phyloP scores from a whole-genome alignment of 306 rosid species.

The Pachyrhizus erosus region DNA sequence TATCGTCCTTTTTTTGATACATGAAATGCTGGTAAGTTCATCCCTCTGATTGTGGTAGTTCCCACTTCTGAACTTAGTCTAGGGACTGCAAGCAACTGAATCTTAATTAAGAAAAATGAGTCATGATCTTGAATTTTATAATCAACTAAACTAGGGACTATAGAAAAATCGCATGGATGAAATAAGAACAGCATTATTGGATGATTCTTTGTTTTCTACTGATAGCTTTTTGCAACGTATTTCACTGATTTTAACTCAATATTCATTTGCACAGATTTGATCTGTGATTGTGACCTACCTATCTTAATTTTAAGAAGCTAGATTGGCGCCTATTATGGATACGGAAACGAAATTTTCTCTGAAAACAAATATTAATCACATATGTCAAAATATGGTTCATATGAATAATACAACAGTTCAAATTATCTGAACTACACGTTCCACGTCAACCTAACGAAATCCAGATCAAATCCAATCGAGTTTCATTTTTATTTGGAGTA shows the following conservation, averaged over 20 bases:
- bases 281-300: background rate
- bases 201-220: slow-evolving; percentile 78
- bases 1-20: too few species aligned
- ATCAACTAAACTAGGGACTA: slow-evolving; percentile 81
- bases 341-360: too few species aligned
- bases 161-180: slow-evolving; percentile 55
- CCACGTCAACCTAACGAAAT: too few species aligned
- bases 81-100: slow-evolving; percentile 23
- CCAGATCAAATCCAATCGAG: too few species aligned
- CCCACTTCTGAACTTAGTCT: background rate
- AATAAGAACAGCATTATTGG: slow-evolving; percentile 56
- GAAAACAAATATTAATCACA: too few species aligned
- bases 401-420: too few species aligned
- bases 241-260: background rate
- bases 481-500: too few species aligned
- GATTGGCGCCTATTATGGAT: background rate
- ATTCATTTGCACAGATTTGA: slow-evolving; percentile 22
- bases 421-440: too few species aligned
- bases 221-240: slow-evolving; percentile 85
- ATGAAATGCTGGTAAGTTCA: slow-evolving; percentile 3
- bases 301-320: slow-evolving; percentile 19
- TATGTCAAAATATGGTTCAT: too few species aligned
- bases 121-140: slow-evolving; percentile 28
- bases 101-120: slow-evolving; percentile 21
- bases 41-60: slow-evolving; percentile 23